Base-by-base conservation (phyloP, 140 eudicot genomes). In the Cichorium intybus region DNA sequence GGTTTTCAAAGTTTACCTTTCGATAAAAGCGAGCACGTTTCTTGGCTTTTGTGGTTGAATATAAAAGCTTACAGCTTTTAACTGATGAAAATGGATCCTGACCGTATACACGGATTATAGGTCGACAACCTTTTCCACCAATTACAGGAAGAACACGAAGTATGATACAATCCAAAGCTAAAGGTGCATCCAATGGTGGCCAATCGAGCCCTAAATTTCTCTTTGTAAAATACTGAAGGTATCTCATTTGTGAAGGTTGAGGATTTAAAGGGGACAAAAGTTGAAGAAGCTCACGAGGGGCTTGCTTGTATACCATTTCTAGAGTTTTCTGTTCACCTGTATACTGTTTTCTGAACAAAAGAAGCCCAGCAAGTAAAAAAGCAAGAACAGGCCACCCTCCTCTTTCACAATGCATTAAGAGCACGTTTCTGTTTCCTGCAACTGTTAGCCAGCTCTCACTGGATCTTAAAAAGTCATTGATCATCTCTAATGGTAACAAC, bases 361-460 rank as follows among this genome's bases (percentile, higher is more conserved):
- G 85, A 69, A 88, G 95, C 9, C 87, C 94, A 2, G 97, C 95
- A 67, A 93, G 88, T 90, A 88, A 84, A 60, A 93, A 88, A 1
- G 97, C 95, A 62, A 93, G 95, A 47, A 88, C 82, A n/a, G 99
- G 94, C 95, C 97, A 93, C 31, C 97, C 99, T 64, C 99, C 99
- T 56, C 80, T 81, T 72, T 93, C 97, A 61, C 97, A 88, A 56
- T 88, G 99, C 99, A 93, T 79, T 64, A 93, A 69, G 41, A 93
- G 69, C 63, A 93, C 93, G 47, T 86, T 86, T 28, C 82, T 95
- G 39, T 80, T 89, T 41, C 84, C 94, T 55, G 82, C 75, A 66
- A 76, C 31, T 39, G 94, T 59, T 57, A 93, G 59, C 99, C 99
- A 93, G 48, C 87, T 89, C 66, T 88, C 99, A 62, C 94, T 81